These are phyloP conservation scores for Copromyces sp. DNA, from an alignment of 495 filamentous ascomycete genomes.

Conservation along the genomic window DNA sequence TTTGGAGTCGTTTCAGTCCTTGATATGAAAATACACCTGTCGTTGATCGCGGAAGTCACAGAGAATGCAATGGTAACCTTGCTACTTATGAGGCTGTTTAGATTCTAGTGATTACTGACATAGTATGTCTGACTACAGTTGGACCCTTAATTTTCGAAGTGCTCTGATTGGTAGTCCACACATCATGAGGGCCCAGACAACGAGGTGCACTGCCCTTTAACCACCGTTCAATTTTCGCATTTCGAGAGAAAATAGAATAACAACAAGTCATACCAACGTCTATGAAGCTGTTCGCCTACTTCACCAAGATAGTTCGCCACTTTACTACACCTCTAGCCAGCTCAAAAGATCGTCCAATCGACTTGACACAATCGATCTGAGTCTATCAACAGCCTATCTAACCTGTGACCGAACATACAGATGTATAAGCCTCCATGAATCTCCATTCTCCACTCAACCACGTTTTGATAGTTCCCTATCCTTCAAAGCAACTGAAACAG, in stretches of 20 bases:
- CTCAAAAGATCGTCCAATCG: neutral
- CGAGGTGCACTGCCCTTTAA: neutral
- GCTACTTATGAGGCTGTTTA: neutral
- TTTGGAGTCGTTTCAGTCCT: neutral
- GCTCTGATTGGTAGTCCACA: neutral
- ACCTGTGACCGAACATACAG: neutral
- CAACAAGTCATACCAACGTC: neutral
- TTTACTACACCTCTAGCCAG: neutral
- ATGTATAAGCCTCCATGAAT: neutral
- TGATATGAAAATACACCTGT: neutral
- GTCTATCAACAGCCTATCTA: neutral
- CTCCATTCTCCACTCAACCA: neutral
- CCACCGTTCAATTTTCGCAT: neutral
- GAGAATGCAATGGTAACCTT: neutral
- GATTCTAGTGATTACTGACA: neutral
- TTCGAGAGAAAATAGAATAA: neutral
- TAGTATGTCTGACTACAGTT: neutral
- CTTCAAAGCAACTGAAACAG: neutral
- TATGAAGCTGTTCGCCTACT: neutral
- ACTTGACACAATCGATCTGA: neutral
- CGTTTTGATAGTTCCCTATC: neutral
- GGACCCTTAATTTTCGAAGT: neutral
- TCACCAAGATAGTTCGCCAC: neutral
- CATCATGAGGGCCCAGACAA: no score
- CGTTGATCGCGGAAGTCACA: neutral